Conservation (phyloP, 2,329 filamentous ascomycete species). For the Thermothelomyces thermophilus region DNA sequence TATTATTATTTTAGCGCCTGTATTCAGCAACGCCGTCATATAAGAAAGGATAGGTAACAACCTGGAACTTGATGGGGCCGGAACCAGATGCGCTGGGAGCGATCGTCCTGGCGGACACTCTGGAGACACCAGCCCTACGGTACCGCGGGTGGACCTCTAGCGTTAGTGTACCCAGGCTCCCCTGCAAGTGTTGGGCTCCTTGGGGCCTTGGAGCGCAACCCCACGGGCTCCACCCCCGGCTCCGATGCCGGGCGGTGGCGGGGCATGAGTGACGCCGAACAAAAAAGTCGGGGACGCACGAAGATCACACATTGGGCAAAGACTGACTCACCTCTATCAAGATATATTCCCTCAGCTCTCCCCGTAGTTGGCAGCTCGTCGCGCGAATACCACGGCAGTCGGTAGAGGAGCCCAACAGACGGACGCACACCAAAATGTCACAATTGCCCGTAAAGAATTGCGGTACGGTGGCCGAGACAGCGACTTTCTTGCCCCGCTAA, state of each 20-base stretch:
- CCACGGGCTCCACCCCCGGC: slow-evolving; percentile 6
- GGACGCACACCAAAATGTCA: slow-evolving; percentile 23
- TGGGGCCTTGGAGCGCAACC: background rate
- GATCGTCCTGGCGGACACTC: too few relatives aligned
- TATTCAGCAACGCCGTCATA: too few relatives aligned
- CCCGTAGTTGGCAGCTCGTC: background rate
- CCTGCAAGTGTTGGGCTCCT: background rate
- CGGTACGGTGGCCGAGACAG: slow-evolving; percentile 37
- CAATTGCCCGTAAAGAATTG: slow-evolving; percentile 53
- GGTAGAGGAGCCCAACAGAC: background rate
- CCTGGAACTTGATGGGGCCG: too few relatives aligned
- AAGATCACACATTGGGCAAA: slow-evolving; percentile 3
- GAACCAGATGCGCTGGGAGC: background rate
- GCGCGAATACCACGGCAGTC: background rate
- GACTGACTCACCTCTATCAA: slow-evolving; percentile 19
- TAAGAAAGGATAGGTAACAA: too few relatives aligned
- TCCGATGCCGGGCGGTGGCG: slow-evolving; percentile 24
- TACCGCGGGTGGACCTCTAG: background rate
- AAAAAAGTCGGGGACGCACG: slow-evolving; percentile 19
- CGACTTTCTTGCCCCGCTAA: background rate
- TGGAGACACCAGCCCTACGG: slow-evolving; percentile 2
- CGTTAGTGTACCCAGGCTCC: background rate
- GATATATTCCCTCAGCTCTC: slow-evolving; percentile 1
- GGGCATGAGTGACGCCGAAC: slow-evolving; percentile 14
- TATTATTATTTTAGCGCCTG: too few relatives aligned